Evolutionary conservation across 768 basidiomycete species (phyloP), one percentile per base, ranked within the genome.

Genomic region (Lentinula lateritia): DNA sequence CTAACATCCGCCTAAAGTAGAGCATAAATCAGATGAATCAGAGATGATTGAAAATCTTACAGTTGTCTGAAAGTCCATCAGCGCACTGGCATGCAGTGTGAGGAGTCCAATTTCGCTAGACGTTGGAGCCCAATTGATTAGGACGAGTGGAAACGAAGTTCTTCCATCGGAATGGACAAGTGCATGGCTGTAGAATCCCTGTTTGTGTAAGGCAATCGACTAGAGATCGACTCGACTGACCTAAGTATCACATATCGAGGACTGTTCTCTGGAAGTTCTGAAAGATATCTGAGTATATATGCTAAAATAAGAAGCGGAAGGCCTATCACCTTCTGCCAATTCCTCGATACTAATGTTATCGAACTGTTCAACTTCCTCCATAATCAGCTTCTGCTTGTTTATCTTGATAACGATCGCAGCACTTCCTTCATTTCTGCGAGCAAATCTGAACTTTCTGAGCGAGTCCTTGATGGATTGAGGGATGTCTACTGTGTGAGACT

Each of bases 351-450:
- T 81, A 62, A 92, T 87, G 62, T 84, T 75, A 68, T 89, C 87
- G 65, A 91, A 87, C 69, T 88, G 85, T 59, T 93, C 91, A 36
- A 87, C 89, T 67, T 92, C 88, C 70, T 90, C 88, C 88, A 97
- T 89, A 65, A 85, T 69, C 61, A 95, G 81, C 67, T 86, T 79
- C 43, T 79, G 73, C 78, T 92, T 95, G 81, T 95, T 89, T 75
- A 95, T 92, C 84, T 95, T 95, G 74, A 95, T 86, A 66, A 93
- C 76, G 58, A 95, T 78, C 15, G 92, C 93, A 28, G 92, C 88
- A 66, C 81, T 88, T 42, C 87, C 89, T 48, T 80, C 82, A 67
- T 81, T 85, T 23, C 89, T 83, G 60, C 92, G 90, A 13, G 91
- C 80, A 63, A 83, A 81, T 16, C 82, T 76, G 76, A 95, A 96